phyloP scores from a whole-genome alignment of 106 monocot genomes.

The Posidonia australis region DNA sequence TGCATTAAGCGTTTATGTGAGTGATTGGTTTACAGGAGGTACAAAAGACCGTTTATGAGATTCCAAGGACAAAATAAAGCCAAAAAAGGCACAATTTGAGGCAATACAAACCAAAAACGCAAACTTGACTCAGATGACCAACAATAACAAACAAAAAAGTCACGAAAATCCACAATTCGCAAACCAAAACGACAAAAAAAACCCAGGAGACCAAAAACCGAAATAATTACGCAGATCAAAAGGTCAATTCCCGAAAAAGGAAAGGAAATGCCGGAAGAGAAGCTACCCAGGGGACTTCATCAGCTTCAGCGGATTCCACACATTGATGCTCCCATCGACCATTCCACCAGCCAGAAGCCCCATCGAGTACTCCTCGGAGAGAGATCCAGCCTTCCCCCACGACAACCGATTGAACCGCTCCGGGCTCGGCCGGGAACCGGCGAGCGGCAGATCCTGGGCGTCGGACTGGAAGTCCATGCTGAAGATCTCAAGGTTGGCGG shows the following conservation, averaged over 20 bases:
- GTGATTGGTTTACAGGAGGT: no score
- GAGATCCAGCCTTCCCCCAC: slow-evolving; percentile 45
- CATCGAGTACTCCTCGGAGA: slow-evolving; percentile 40
- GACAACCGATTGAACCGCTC: slow-evolving; percentile 88
- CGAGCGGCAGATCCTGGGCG: slow-evolving; percentile 43
- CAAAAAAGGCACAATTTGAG: no score
- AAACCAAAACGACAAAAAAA: no score
- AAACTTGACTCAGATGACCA: neutral
- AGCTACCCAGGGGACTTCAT: neutral
- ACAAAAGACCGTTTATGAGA: no score
- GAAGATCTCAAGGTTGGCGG: slow-evolving; percentile 94
- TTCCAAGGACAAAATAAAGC: no score
- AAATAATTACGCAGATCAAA: neutral
- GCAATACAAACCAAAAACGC: no score
- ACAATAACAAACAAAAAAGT: no score
- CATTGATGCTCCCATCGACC: slow-evolving; percentile 55
- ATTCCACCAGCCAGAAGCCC: slow-evolving; percentile 88
- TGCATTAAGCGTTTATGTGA: no score
- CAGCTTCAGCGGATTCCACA: slow-evolving; percentile 61
- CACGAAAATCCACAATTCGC: no score
- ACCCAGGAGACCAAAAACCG: no score
- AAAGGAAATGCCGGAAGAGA: neutral
- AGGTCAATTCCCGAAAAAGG: neutral
- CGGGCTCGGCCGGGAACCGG: slow-evolving; percentile 42
- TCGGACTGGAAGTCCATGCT: slow-evolving; percentile 71